These are phyloP conservation scores for Apiotrichum siamense DNA, from an alignment of 1,284 basidiomycete genomes.

Conservation along the genomic window DNA sequence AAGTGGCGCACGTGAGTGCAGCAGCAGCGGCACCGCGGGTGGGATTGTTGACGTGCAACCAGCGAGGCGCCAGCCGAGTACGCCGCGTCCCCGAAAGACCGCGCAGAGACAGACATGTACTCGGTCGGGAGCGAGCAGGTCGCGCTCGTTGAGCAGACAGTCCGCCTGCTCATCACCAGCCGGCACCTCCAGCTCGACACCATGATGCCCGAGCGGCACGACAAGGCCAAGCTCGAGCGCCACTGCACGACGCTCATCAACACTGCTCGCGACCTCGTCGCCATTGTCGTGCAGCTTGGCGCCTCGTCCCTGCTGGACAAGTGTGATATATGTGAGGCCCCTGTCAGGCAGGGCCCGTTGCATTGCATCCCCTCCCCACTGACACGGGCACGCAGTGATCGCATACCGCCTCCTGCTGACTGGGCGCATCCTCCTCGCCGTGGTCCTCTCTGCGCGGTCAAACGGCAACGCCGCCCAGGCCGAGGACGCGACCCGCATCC, in stretches of 20 bases:
- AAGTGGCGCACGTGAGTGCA: constrained; percentile 2
- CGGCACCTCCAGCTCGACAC: constrained; percentile 9
- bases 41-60: too few relatives aligned
- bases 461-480: constrained; percentile 1
- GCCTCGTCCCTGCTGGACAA: not conserved
- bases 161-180: constrained; percentile 1
- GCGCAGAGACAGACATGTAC: too few relatives aligned
- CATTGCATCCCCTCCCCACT: too few relatives aligned
- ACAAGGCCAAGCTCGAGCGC: not conserved
- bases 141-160: constrained; percentile 1
- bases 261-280: constrained; percentile 4
- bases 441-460: constrained; percentile 9
- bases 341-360: too few relatives aligned
- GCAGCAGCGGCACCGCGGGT: not conserved
- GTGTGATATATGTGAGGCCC: constrained; percentile 7
- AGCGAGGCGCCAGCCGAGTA: not conserved
- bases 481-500: constrained; percentile 4
- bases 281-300: constrained; percentile 7
- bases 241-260: not conserved
- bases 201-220: not conserved
- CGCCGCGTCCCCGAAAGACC: not conserved
- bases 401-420: constrained; percentile 13
- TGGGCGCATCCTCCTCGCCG: constrained; percentile 10
- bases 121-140: constrained; percentile 3
- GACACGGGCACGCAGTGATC: constrained; percentile 2